These are phyloP conservation scores for Plasmodium berghei DNA, from an alignment of 169 alveolate species.

Conservation along the genomic window DNA sequence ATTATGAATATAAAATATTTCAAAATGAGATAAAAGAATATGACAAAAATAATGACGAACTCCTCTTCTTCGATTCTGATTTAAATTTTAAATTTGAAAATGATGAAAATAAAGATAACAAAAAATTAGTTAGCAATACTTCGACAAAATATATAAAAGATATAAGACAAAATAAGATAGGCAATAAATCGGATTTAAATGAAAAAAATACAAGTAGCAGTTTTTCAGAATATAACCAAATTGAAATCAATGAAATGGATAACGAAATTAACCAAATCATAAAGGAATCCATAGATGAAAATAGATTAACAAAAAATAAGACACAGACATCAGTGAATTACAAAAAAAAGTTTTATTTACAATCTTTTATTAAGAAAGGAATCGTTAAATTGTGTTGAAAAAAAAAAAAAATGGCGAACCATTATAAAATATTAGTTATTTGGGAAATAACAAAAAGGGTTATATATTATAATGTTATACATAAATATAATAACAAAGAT, in stretches of 20 bases:
- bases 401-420: too few relatives aligned
- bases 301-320: conserved; percentile 7
- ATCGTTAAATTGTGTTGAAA: too few relatives aligned
- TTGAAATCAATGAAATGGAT: not conserved
- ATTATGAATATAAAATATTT: conserved; percentile 27
- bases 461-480: too few relatives aligned
- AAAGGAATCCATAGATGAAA: conserved; percentile 38
- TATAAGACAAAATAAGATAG: not conserved
- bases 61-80: not conserved
- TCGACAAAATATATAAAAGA: not conserved
- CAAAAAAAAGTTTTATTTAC: not conserved
- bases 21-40: conserved; percentile 6
- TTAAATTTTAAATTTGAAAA: not conserved
- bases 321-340: not conserved
- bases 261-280: conserved; percentile 52
- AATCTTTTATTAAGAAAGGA: too few relatives aligned
- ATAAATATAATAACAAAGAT: too few relatives aligned
- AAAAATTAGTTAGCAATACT: not conserved
- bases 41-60: not conserved
- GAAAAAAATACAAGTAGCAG: not conserved
- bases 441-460: too few relatives aligned
- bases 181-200: not conserved
- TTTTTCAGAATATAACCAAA: not conserved
- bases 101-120: not conserved
- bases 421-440: too few relatives aligned